Conservation (phyloP, 768 basidiomycete genomes). For the Lactifluus echinatus region DNA sequence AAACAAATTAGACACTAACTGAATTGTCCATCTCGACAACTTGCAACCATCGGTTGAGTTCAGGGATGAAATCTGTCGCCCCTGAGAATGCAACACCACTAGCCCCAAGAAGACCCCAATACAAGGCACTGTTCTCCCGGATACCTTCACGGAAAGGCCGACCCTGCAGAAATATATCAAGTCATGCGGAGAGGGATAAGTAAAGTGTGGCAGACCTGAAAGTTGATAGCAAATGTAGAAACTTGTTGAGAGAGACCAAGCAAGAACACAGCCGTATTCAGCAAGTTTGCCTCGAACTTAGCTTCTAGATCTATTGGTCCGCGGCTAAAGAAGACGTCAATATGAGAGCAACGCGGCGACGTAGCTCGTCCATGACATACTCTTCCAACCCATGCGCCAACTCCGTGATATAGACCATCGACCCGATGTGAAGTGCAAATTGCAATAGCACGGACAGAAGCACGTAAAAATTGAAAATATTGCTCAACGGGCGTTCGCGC, state of each 20-base stretch:
- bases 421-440: constrained; percentile 86
- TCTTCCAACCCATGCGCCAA: constrained; percentile 70
- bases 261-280: constrained; percentile 96
- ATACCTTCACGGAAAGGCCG: constrained; percentile 98
- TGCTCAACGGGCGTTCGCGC: constrained; percentile 84
- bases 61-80: constrained; percentile 89
- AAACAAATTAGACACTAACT: constrained; percentile 42
- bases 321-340: constrained; percentile 34
- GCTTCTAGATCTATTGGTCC: constrained; percentile 89
- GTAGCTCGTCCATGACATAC: constrained; percentile 36
- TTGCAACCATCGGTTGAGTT: constrained; percentile 94
- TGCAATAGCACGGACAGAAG: constrained; percentile 85
- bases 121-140: constrained; percentile 89
- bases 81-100: constrained; percentile 88
- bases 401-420: constrained; percentile 88
- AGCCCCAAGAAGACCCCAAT: constrained; percentile 86
- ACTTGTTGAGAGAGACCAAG: constrained; percentile 95
- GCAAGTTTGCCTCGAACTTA: constrained; percentile 88
- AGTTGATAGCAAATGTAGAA: constrained; percentile 97
- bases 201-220: constrained; percentile 55
- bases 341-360: neutral
- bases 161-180: constrained; percentile 39
- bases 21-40: constrained; percentile 79
- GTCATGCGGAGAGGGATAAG: neutral
- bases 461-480: constrained; percentile 97